Conservation (phyloP, 2,329 filamentous ascomycete species). For the Amphichorda felina region DNA sequence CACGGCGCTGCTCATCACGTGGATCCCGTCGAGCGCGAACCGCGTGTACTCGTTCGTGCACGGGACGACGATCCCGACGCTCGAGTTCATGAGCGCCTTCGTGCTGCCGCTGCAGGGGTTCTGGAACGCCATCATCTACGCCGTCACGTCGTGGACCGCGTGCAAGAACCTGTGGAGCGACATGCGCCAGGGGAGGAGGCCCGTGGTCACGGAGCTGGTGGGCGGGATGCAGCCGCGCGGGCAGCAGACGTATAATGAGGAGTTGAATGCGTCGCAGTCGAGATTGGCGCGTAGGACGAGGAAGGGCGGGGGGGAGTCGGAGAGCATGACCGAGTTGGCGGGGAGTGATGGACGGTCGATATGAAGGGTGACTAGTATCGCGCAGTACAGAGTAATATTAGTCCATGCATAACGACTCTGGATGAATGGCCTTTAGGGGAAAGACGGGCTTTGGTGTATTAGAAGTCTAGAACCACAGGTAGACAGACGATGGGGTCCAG, state of each 20-base stretch:
- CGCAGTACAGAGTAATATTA: no score
- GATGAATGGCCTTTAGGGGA: no score
- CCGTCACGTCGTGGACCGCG: constrained; percentile 54
- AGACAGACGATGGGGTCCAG: no score
- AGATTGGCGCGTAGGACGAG: not conserved
- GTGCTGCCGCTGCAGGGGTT: constrained; percentile 75
- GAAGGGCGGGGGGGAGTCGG: constrained; percentile 1
- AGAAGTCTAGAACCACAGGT: no score
- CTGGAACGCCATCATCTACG: constrained; percentile 74
- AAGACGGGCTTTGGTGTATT: no score
- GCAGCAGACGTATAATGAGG: not conserved
- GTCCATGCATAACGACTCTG: no score
- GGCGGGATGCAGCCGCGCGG: no score
- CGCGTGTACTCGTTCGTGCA: constrained; percentile 59
- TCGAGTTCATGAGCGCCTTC: constrained; percentile 60
- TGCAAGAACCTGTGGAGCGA: constrained; percentile 19
- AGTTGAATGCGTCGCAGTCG: not conserved
- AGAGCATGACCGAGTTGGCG: constrained; percentile 5
- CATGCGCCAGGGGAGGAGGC: not conserved
- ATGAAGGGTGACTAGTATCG: no score
- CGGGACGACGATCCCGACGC: constrained; percentile 36
- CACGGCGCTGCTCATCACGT: constrained; percentile 57
- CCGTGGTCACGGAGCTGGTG: constrained; percentile 1
- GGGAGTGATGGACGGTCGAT: constrained; percentile 19
- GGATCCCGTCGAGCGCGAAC: constrained; percentile 69